Conservation (phyloP, 2,329 filamentous ascomycete genomes). For the Gaeumannomyces tritici region DNA sequence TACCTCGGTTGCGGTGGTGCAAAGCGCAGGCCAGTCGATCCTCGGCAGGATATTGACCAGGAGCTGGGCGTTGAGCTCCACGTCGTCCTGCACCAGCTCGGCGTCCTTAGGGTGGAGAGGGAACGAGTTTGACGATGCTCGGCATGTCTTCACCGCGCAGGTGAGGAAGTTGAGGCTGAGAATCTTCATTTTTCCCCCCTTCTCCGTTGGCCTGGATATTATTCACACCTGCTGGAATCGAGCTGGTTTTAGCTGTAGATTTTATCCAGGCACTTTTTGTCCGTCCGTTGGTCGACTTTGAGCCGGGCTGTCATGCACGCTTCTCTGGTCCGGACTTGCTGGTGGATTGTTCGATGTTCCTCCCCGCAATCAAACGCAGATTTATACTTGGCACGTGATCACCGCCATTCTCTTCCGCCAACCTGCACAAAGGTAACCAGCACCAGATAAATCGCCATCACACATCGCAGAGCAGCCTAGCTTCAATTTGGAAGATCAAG, state of each 20-base stretch:
- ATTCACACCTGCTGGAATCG: not conserved
- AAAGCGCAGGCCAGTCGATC: conserved; percentile 78
- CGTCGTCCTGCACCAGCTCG: conserved; percentile 75
- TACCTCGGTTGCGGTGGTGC: conserved; percentile 69
- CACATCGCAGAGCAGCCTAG: not conserved
- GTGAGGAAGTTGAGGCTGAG: conserved; percentile 94
- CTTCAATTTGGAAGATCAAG: not conserved
- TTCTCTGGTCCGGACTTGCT: not conserved
- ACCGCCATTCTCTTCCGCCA: not conserved
- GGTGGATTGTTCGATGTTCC: not conserved
- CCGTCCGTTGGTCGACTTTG: not conserved
- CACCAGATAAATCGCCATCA: not conserved
- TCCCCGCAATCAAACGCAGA: not conserved
- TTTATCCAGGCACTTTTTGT: not conserved
- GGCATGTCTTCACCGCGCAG: conserved; percentile 94
- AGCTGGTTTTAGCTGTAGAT: not conserved
- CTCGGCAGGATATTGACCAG: conserved; percentile 77
- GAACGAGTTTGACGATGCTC: conserved; percentile 67
- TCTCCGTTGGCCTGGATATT: not conserved
- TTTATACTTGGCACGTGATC: not conserved
- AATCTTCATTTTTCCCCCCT: conserved; percentile 64
- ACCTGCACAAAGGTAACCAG: not conserved
- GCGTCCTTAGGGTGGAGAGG: conserved; percentile 89
- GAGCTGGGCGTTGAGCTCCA: conserved; percentile 73
- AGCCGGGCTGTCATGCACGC: not conserved